Percentiles rank a stretch among this genome's conserved stretches.
Conservation (phyloP, 2,329 filamentous ascomycete species). For the Xylariaceae sp. region DNA sequence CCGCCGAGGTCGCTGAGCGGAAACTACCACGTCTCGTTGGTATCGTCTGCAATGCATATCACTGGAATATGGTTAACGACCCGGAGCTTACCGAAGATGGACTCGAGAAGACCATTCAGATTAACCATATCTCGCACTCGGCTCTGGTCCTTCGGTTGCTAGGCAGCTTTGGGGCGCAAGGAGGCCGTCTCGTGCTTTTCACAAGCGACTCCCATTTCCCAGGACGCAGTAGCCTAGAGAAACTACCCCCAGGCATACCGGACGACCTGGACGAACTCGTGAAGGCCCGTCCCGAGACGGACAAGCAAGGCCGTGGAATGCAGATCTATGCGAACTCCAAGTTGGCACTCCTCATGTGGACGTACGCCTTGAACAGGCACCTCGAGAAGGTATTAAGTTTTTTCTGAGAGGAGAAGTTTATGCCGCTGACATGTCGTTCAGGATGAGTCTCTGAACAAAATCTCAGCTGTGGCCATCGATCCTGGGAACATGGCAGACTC, state of each 20-base stretch:
- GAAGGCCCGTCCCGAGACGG: conserved; percentile 43
- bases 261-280: conserved; percentile 46
- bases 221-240: conserved; percentile 48
- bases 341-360: conserved; percentile 47
- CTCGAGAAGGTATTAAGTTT: conserved; percentile 36
- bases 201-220: conserved; percentile 47
- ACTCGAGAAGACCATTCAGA: conserved; percentile 49
- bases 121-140: conserved; percentile 48
- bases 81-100: conserved; percentile 45
- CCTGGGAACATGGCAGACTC: conserved; percentile 46
- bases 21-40: conserved; percentile 43
- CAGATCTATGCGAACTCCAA: conserved; percentile 53
- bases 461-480: conserved; percentile 40
- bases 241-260: conserved; percentile 45
- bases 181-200: conserved; percentile 38
- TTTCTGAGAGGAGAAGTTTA: background rate
- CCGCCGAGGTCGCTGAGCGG: conserved; percentile 37
- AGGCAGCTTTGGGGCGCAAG: conserved; percentile 69
- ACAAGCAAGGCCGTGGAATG: conserved; percentile 49
- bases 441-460: conserved; percentile 37
- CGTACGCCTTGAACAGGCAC: conserved; percentile 48
- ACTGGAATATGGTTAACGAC: conserved; percentile 45
- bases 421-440: conserved; percentile 3
- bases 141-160: conserved; percentile 49
- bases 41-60: conserved; percentile 51